Evolutionary conservation across 1,284 basidiomycete genomes (phyloP).

Genomic region (Takashimella koratensis): DNA sequence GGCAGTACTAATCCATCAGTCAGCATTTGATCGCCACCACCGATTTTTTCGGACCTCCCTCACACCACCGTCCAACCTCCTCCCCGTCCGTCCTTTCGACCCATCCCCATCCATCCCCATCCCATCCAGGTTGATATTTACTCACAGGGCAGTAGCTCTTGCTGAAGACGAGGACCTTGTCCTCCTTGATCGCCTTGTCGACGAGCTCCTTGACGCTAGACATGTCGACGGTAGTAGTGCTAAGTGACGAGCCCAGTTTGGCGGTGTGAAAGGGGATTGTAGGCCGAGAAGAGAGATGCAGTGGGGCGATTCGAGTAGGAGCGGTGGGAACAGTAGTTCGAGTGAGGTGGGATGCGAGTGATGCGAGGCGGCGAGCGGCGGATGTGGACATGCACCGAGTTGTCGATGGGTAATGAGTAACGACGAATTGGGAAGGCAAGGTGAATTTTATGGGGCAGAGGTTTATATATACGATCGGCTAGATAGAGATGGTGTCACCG

Average conservation of each 20-base stretch:
- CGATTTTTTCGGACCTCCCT: not conserved
- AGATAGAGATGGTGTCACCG: too few relatives aligned
- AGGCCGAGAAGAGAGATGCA: not conserved
- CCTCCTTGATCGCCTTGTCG: constrained; percentile 43
- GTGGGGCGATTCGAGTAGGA: not conserved
- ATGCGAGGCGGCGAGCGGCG: constrained; percentile 21
- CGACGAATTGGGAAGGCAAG: too few relatives aligned
- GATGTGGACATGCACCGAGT: constrained; percentile 28
- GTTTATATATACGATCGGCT: too few relatives aligned
- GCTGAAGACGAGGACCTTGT: constrained; percentile 46
- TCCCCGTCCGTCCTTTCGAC: not conserved
- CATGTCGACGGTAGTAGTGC: constrained; percentile 30
- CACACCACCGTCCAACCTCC: not conserved
- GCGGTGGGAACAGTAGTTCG: not conserved
- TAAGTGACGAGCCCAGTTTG: constrained; percentile 47
- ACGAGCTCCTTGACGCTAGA: constrained; percentile 38
- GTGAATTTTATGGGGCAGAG: too few relatives aligned
- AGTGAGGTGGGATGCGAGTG: constrained; percentile 19
- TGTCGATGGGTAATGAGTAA: too few relatives aligned
- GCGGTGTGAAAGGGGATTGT: constrained; percentile 7
- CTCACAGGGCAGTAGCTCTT: constrained; percentile 49
- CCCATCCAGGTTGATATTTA: constrained; percentile 1
- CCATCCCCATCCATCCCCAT: not conserved
- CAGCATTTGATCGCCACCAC: not conserved
- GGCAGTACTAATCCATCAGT: constrained; percentile 38